phyloP scores from a whole-genome alignment of 2,329 filamentous ascomycete genomes.

The Trichophaea hybrida region DNA sequence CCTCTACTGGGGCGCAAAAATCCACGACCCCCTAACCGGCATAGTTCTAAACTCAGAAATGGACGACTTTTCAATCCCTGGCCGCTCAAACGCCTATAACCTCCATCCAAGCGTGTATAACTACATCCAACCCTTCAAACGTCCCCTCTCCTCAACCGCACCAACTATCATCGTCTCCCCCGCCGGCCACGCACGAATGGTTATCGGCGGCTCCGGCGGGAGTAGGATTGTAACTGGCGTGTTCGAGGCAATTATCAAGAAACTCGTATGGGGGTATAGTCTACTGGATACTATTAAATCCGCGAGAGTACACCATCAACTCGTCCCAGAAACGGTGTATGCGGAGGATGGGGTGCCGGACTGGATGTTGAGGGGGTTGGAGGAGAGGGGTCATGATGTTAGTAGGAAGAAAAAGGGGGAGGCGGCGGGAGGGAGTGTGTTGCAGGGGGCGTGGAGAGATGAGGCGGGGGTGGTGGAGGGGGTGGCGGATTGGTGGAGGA shows the following conservation, averaged over 20 bases:
- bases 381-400: slow-evolving; percentile 22
- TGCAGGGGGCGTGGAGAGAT: slow-evolving; percentile 22
- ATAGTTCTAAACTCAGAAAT: slow-evolving; percentile 26
- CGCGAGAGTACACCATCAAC: slow-evolving; percentile 26
- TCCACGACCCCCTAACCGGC: slow-evolving; percentile 25
- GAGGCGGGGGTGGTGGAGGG: slow-evolving; percentile 21
- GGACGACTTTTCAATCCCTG: slow-evolving; percentile 27
- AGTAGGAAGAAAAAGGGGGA: slow-evolving; percentile 5
- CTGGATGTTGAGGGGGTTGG: slow-evolving; percentile 20
- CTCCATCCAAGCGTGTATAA: slow-evolving; percentile 25
- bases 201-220: slow-evolving; percentile 25
- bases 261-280: slow-evolving; percentile 24
- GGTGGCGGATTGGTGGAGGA: slow-evolving; percentile 28
- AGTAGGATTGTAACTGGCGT: slow-evolving; percentile 27
- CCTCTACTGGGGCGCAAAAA: slow-evolving; percentile 25
- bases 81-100: slow-evolving; percentile 22
- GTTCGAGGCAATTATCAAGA: slow-evolving; percentile 26
- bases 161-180: slow-evolving; percentile 24
- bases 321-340: slow-evolving; percentile 24
- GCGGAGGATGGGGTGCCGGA: slow-evolving; percentile 18
- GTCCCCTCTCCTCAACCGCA: slow-evolving; percentile 25
- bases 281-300: slow-evolving; percentile 25
- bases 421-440: slow-evolving; percentile 23
- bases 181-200: slow-evolving; percentile 22
- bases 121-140: slow-evolving; percentile 25